A percentile compares a stretch with the other conserved stretches of the same genome.
Conservation (phyloP, 495 filamentous ascomycete genomes). For the Daldinia grandis region DNA sequence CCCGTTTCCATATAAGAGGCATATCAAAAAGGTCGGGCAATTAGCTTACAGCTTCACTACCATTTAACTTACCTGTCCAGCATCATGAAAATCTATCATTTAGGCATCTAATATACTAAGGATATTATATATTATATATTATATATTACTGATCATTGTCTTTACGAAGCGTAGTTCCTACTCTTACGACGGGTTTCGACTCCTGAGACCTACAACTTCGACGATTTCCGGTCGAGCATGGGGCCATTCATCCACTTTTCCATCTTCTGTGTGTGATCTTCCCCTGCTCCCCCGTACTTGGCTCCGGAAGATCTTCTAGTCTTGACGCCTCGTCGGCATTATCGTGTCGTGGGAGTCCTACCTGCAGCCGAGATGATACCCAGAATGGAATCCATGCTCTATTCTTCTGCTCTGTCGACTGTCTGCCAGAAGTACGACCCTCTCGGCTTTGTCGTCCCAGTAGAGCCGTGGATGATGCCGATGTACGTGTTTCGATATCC, state of each 20-base stretch:
- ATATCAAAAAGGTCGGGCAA: no score
- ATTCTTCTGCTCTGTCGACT: constrained; percentile 9
- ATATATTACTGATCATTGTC: no score
- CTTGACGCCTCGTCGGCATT: neutral
- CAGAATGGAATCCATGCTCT: constrained; percentile 25
- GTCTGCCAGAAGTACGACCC: neutral
- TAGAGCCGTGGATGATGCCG: neutral
- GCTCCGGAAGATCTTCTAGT: neutral
- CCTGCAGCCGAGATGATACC: constrained; percentile 12
- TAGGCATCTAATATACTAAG: neutral
- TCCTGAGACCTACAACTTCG: neutral
- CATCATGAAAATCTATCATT: neutral
- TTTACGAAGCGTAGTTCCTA: neutral
- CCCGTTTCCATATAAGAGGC: no score
- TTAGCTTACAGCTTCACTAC: neutral
- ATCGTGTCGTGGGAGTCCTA: neutral
- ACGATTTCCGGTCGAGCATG: neutral
- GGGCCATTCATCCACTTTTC: constrained; percentile 22
- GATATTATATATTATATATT: no score
- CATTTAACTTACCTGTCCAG: neutral
- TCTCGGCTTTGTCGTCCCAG: neutral
- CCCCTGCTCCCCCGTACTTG: neutral
- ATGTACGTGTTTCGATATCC: neutral
- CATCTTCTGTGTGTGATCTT: constrained; percentile 16
- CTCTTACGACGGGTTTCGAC: neutral